Evolutionary conservation across 495 filamentous ascomycete species (phyloP).

Genomic region (Pyronema omphalodes): DNA sequence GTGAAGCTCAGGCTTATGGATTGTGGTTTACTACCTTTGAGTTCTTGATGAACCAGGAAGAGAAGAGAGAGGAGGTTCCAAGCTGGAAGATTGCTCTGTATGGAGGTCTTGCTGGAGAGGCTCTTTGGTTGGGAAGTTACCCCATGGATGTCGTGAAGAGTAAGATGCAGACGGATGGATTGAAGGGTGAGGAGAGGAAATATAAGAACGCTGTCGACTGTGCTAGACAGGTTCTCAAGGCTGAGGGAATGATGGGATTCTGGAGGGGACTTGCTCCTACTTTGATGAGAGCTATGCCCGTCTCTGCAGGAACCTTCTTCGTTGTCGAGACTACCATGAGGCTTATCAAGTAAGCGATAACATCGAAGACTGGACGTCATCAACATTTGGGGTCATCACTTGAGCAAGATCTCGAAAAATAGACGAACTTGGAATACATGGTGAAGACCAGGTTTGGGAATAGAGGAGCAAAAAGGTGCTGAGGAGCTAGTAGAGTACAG

Average conservation of each 20-base stretch:
- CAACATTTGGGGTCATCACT: too few relatives aligned
- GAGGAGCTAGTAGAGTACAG: too few relatives aligned
- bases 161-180: conserved; percentile 97
- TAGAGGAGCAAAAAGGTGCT: too few relatives aligned
- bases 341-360: conserved; percentile 12
- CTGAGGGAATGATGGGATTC: conserved; percentile 68
- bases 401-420: too few relatives aligned
- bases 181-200: conserved; percentile 41
- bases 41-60: conserved; percentile 82
- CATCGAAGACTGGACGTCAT: too few relatives aligned
- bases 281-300: conserved; percentile 86
- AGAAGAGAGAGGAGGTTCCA: conserved; percentile 57
- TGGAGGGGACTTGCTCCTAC: conserved; percentile 96
- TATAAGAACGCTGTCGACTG: conserved; percentile 78
- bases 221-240: conserved; percentile 62
- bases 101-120: conserved; percentile 85
- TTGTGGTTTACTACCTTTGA: conserved; percentile 90
- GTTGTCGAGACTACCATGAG: conserved; percentile 32
- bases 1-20: conserved; percentile 90
- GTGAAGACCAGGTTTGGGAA: too few relatives aligned
- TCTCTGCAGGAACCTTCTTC: conserved; percentile 89
- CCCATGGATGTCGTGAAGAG: conserved; percentile 96
- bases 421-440: too few relatives aligned
- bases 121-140: conserved; percentile 79
- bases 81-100: conserved; percentile 77